Percentiles rank a stretch among this genome's conserved stretches.
Evolutionary conservation across 441 rosid genomes (phyloP).

Genomic region (Viola pubescens): DNA sequence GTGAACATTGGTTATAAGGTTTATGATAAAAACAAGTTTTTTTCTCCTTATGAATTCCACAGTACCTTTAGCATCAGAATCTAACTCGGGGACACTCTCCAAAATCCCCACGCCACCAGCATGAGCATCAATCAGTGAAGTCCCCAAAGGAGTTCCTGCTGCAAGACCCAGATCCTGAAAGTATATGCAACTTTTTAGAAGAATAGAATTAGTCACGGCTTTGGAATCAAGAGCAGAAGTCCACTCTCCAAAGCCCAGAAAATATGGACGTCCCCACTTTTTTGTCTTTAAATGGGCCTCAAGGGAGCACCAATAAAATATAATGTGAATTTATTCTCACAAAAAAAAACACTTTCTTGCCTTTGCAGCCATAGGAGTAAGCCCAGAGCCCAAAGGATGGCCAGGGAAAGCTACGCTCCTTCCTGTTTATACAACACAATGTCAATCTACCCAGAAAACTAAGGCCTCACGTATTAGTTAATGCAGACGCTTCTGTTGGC

Average conservation of each 20-base stretch:
- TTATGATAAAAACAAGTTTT: background rate
- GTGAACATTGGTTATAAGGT: background rate
- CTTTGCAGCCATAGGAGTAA: constrained; percentile 81
- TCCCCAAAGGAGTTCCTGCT: constrained; percentile 81
- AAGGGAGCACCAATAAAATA: constrained; percentile 32
- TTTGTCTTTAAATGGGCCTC: constrained; percentile 29
- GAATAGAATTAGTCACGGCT: constrained; percentile 10
- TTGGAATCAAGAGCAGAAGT: constrained; percentile 6
- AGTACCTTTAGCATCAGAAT: constrained; percentile 47
- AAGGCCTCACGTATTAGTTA: constrained; percentile 11
- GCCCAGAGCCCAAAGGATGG: constrained; percentile 88
- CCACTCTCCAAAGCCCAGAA: constrained; percentile 21
- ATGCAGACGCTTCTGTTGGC: background rate
- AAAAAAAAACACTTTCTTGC: constrained; percentile 45
- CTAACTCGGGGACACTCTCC: constrained; percentile 59
- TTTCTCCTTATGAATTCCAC: constrained; percentile 9
- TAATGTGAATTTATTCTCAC: constrained; percentile 33
- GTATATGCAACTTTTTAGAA: constrained; percentile 12
- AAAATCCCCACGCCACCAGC: constrained; percentile 97
- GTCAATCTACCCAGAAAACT: constrained; percentile 12
- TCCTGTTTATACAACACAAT: constrained; percentile 40
- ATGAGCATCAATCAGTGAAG: constrained; percentile 94
- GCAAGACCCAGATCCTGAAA: constrained; percentile 71
- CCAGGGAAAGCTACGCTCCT: constrained; percentile 97
- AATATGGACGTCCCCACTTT: constrained; percentile 16